Base-by-base conservation (phyloP, 176 grass and related monocot species). In the Oryza meridionalis region DNA sequence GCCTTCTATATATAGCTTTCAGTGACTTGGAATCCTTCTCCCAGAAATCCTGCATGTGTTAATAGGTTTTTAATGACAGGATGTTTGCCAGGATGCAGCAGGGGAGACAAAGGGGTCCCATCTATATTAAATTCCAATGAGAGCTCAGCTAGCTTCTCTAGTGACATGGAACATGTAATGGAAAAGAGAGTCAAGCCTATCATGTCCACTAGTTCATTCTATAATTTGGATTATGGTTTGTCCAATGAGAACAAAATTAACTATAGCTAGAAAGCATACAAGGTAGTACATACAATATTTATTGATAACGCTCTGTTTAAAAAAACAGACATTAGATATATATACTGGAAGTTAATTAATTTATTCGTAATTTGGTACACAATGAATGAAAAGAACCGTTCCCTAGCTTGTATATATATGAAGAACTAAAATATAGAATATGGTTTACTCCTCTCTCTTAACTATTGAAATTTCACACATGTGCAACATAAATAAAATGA, bases 1-100 rank as follows among this genome's bases (percentile, higher is more conserved):
- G 24, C 45, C 77, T 46, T 78, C 38, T 46, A 51, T 80, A n/a
- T 46, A 51, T 80, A n/a, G 65, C 64, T 80, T 51, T 80, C 77
- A 32, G 77, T 69, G 43, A 80, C 44, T 53, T 80, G 65, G 59
- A 53, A 16, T 15, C 40, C 26, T 32, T 29, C 43, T 11, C 24
- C 77, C 77, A n/a, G 64, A 80, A 80, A 67, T 67, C 64, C 62
- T 35, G 77, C 43, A 21, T 11, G 38, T 7, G 8, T 63, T 65
- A 21, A 11, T 46, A 16, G 33, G 51, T 72, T 72, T 72, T 73
- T 8, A 63, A 45, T 64, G 69, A 45, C 69, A 72, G 21, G 46
- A 73, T 72, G 69, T 72, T 38, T 7, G 35, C 40, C 50, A 44
- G 69, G 14, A 64, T 19, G 51, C 69, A 61, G 70, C 70, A 73